Evolutionary conservation across 2,329 filamentous ascomycete species (phyloP).

Genomic region (Teratosphaeria pseudoeucalypti): DNA sequence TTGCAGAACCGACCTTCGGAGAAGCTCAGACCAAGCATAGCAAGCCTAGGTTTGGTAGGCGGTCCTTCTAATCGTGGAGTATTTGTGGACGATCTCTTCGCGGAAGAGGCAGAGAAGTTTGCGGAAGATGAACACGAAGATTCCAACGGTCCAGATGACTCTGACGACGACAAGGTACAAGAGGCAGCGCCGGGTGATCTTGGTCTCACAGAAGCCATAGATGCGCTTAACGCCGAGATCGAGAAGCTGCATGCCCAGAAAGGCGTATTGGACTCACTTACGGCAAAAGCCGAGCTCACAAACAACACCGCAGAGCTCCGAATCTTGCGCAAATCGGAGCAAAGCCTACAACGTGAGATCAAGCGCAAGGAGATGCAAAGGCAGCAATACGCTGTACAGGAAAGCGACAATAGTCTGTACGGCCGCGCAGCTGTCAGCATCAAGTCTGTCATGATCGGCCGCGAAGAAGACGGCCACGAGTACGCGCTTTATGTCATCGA

Average conservation of each 20-base stretch:
- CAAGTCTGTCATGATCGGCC: conserved; percentile 83
- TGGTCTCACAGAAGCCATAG: conserved; percentile 85
- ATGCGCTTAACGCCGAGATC: conserved; percentile 77
- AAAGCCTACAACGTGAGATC: conserved; percentile 85
- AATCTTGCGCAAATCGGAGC: conserved; percentile 86
- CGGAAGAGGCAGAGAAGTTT: conserved; percentile 77
- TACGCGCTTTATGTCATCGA: conserved; percentile 91
- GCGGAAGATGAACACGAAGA: conserved; percentile 79
- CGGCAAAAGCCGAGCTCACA: conserved; percentile 87
- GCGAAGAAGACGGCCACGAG: conserved; percentile 84
- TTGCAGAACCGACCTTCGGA: conserved; percentile 33
- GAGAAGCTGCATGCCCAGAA: conserved; percentile 82
- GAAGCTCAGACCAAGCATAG: conserved; percentile 68
- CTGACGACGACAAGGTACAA: conserved; percentile 73
- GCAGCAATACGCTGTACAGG: conserved; percentile 93
- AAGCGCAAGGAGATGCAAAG: conserved; percentile 88
- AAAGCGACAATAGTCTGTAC: conserved; percentile 94
- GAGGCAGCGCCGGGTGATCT: conserved; percentile 91
- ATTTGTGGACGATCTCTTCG: conserved; percentile 87
- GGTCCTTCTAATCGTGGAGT: conserved; percentile 80
- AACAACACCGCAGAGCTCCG: conserved; percentile 91
- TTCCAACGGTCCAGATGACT: conserved; percentile 47
- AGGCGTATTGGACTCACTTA: conserved; percentile 80
- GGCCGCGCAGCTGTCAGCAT: conserved; percentile 83
- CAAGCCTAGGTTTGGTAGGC: conserved; percentile 83